A percentile compares a stretch with the other conserved stretches of the same genome.
Evolutionary conservation across 1,284 basidiomycete genomes (phyloP).

Genomic region (Cryptococcus amylolentus): DNA sequence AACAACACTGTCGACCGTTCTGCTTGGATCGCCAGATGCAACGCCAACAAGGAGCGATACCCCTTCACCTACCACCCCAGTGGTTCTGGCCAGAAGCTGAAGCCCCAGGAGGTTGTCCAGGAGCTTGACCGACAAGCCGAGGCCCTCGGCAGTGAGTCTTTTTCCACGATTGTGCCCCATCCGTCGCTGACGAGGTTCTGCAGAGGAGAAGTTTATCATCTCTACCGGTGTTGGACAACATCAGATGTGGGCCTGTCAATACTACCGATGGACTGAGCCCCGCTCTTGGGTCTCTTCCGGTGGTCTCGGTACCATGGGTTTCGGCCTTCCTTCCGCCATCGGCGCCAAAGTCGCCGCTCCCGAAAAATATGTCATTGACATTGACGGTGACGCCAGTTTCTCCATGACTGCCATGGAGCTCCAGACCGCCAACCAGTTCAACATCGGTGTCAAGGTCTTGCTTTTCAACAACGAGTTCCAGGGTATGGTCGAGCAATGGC

Average conservation of each 20-base stretch:
- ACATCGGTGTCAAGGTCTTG: constrained; percentile 91
- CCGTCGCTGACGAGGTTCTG: background rate
- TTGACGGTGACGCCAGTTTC: constrained; percentile 96
- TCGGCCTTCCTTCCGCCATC: constrained; percentile 88
- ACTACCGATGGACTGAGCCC: constrained; percentile 85
- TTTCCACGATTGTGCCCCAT: background rate
- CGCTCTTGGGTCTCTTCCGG: constrained; percentile 92
- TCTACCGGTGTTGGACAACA: constrained; percentile 97
- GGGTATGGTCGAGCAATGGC: constrained; percentile 99
- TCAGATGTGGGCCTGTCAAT: constrained; percentile 99
- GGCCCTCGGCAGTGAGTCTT: constrained; percentile 52
- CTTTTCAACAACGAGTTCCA: constrained; percentile 92
- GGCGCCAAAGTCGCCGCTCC: constrained; percentile 96
- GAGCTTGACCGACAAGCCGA: constrained; percentile 76
- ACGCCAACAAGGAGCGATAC: constrained; percentile 78
- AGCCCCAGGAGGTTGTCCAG: constrained; percentile 95
- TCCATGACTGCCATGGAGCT: constrained; percentile 99
- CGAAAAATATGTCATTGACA: constrained; percentile 88
- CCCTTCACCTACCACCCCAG: constrained; percentile 85
- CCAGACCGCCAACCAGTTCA: constrained; percentile 82
- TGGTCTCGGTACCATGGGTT: constrained; percentile 97
- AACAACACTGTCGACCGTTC: constrained; percentile 58
- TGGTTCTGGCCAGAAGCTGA: constrained; percentile 65
- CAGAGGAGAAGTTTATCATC: constrained; percentile 83
- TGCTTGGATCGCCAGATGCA: constrained; percentile 80